Evolutionary conservation across 2,329 filamentous ascomycete genomes (phyloP), one percentile per base, ranked within the genome.

Genomic region (Colletotrichum sp.): DNA sequence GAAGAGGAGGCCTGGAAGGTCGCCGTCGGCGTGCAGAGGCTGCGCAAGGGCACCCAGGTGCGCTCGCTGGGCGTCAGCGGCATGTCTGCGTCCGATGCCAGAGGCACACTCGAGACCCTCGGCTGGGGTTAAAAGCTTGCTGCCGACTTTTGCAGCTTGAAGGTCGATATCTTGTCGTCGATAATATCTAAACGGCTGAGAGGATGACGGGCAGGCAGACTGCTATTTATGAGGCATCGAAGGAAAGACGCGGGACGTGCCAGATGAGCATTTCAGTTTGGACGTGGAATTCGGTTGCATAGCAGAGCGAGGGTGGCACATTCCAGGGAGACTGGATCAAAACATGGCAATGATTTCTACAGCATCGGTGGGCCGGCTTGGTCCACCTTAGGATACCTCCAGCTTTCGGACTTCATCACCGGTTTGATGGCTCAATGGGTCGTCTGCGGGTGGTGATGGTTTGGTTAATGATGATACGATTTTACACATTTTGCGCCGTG

Each of bases 1-100:
- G 92, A 94, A 80, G 88, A 91, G 76, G 92, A 94, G 82, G 89
- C 89, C 32, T 94, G 93, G 93, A 94, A 94, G 87, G 86, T 94
- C 28, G 88, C 91, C 2, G 85, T 90, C 43, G 92, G 91, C 3
- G 81, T 94, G 79, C 90, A 93, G 82, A 87, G 90, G 60, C 83
- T 94, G 79, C 86, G 92, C 68, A 88, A 88, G 70, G 92, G 92
- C 7, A 90, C 89, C 5, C 91, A 93, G 82, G 90, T 90, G 36
- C 86, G 91, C 69, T 88, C 90, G 73, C 85, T 94, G 61, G 91
- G 90, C 7, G 88, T 94, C 36, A 88, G 89, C 72, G 87, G 88
- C 60, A 89, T 94, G 86, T 85, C 88, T 64, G 83, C 85, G 13
- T 80, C 85, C 18, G 92, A 94, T 79, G 88, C 90, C 13, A 88